A percentile compares a stretch with the other conserved stretches of the same genome.
Conservation (phyloP, 129 eudicot genomes). For the Oenanthe sinensis region DNA sequence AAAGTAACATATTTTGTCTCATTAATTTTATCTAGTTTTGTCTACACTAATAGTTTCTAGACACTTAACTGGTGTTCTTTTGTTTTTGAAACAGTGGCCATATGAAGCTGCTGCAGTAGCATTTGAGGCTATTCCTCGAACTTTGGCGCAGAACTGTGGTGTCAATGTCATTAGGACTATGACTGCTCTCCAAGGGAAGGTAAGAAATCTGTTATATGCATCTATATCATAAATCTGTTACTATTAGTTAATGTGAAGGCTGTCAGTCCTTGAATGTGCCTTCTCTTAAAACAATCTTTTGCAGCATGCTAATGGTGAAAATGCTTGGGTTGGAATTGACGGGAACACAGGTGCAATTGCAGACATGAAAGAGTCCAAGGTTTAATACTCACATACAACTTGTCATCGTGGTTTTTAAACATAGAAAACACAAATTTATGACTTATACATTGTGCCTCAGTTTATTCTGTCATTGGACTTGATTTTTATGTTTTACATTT, state of each 20-base stretch:
- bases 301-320: constrained; percentile 57
- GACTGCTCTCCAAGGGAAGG: constrained; percentile 53
- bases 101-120: constrained; percentile 63
- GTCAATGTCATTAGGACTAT: constrained; percentile 54
- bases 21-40: not conserved
- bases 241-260: too few relatives aligned
- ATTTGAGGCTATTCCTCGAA: constrained; percentile 52
- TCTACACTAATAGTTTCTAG: not conserved
- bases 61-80: not conserved
- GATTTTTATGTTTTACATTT: not conserved
- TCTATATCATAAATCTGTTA: too few relatives aligned
- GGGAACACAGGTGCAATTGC: constrained; percentile 51
- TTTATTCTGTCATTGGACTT: too few relatives aligned
- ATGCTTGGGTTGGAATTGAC: constrained; percentile 50
- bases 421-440: not conserved
- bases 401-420: not conserved
- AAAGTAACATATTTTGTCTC: constrained; percentile 22
- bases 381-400: not conserved
- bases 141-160: constrained; percentile 54
- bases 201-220: not conserved
- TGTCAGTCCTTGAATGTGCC: not conserved
- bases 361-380: constrained; percentile 48
- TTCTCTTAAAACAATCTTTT: not conserved
- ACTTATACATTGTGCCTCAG: too few relatives aligned
- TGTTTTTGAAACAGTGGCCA: constrained; percentile 35